These are phyloP conservation scores for Botryococcus braunii DNA, from an alignment of 163 green algal species.

Conservation along the genomic window DNA sequence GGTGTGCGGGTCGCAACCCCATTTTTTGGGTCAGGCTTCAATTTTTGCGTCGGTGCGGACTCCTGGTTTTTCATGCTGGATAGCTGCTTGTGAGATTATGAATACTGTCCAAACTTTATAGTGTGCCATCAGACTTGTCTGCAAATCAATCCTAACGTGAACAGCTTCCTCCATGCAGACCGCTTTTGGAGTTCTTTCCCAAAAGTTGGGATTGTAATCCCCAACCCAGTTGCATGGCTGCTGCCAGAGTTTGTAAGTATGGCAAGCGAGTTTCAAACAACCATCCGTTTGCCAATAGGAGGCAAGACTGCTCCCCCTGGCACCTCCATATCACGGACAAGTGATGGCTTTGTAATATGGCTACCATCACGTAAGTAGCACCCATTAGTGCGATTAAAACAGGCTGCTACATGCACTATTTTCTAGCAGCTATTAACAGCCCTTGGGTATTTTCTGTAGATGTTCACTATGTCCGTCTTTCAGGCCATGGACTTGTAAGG, in stretches of 20 bases:
- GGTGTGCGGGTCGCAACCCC: conserved; percentile 10
- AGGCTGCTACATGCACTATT: not conserved
- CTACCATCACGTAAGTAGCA: not conserved
- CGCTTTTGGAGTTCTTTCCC: conserved; percentile 14
- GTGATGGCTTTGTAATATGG: conserved; percentile 10
- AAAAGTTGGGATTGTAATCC: conserved; percentile 17
- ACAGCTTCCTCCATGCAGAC: no score
- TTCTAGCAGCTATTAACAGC: not conserved
- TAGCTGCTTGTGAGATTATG: not conserved
- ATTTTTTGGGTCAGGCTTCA: conserved; percentile 17
- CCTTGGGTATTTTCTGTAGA: not conserved
- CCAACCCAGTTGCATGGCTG: conserved; percentile 11
- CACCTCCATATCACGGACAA: not conserved
- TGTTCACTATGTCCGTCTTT: not conserved
- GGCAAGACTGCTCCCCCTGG: conserved; percentile 1
- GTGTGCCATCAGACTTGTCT: no score
- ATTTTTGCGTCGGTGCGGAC: conserved; percentile 13
- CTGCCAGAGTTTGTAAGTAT: conserved; percentile 8
- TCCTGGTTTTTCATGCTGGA: not conserved
- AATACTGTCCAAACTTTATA: no score
- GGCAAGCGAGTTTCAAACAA: not conserved
- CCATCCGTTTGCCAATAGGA: not conserved
- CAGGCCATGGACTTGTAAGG: not conserved
- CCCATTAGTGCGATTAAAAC: not conserved
- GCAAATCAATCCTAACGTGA: no score